A percentile compares a stretch with the other conserved stretches of the same genome.
These are phyloP conservation scores for Cyclotella distinguenda DNA, from an alignment of 108 stramenopile genomes.

Conservation along the genomic window DNA sequence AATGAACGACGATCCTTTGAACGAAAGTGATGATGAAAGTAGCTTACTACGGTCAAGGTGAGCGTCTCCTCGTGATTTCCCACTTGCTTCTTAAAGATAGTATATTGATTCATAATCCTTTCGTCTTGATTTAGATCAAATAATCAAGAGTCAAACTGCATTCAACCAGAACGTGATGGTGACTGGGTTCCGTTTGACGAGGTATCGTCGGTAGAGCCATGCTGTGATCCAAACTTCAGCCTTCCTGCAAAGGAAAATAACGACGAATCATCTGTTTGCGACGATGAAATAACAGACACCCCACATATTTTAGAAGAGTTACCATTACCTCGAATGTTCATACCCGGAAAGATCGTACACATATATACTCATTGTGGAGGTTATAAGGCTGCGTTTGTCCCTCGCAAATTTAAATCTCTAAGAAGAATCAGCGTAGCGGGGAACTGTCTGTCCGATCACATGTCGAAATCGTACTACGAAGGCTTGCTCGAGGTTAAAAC, in stretches of 20 bases:
- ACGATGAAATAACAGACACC: slow-evolving; percentile 21
- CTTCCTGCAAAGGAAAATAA: too few species aligned
- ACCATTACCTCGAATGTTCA: slow-evolving; percentile 87
- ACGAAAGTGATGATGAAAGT: slow-evolving; percentile 65
- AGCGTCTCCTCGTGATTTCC: background rate
- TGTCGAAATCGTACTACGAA: slow-evolving; percentile 80
- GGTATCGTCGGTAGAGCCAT: slow-evolving; percentile 19
- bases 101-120: background rate
- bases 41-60: slow-evolving; percentile 20
- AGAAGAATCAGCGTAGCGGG: slow-evolving; percentile 85
- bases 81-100: background rate
- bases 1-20: slow-evolving; percentile 49
- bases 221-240: too few species aligned
- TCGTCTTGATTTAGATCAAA: background rate
- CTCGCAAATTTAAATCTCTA: slow-evolving; percentile 73
- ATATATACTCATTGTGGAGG: slow-evolving; percentile 89
- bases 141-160: slow-evolving; percentile 11
- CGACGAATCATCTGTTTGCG: too few species aligned
- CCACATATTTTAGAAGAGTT: slow-evolving; percentile 84
- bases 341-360: slow-evolving; percentile 92
- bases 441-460: slow-evolving; percentile 91
- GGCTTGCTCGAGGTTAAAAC: slow-evolving; percentile 83
- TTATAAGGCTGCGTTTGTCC: slow-evolving; percentile 82
- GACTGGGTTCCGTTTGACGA: slow-evolving; percentile 53
- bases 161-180: slow-evolving; percentile 16